A percentile compares a stretch with the other conserved stretches of the same genome.
These are phyloP conservation scores for Adansonia rubrostipa DNA, from an alignment of 441 rosid species.

Conservation along the genomic window DNA sequence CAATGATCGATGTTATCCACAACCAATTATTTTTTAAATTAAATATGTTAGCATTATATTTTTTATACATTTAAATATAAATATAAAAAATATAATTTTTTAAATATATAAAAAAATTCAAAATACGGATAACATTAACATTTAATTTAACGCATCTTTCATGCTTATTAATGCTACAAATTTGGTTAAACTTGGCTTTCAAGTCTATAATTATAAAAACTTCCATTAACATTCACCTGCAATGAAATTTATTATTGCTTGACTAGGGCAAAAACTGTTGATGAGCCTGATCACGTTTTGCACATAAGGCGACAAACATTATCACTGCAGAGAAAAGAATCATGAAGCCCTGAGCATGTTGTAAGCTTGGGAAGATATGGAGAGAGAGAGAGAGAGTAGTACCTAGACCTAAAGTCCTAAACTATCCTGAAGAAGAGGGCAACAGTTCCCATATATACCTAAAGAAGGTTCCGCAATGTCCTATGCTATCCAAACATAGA, in stretches of 20 bases:
- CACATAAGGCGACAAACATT: background rate
- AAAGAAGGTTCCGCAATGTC: background rate
- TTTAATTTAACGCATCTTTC: background rate
- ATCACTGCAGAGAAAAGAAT: no score
- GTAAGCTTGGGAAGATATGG: background rate
- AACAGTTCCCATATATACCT: conserved; percentile 13
- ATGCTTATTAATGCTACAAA: background rate
- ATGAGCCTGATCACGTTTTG: no score
- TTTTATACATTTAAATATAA: no score
- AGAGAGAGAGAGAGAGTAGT: conserved; percentile 17
- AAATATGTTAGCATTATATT: no score
- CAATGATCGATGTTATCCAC: no score
- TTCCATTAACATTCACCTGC: background rate
- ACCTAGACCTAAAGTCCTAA: conserved; percentile 18
- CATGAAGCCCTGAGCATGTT: background rate
- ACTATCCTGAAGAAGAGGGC: background rate
- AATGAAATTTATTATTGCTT: background rate
- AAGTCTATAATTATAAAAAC: conserved; percentile 8
- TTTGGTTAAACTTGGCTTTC: background rate
- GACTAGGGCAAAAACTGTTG: background rate
- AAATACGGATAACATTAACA: background rate
- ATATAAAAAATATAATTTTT: no score
- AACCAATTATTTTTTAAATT: no score
- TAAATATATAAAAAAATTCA: no score
- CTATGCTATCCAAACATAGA: conserved; percentile 32